A percentile compares a stretch with the other conserved stretches of the same genome.
These are phyloP conservation scores for Hygrophila difformis DNA, from an alignment of 257 asterid genomes.

Conservation along the genomic window DNA sequence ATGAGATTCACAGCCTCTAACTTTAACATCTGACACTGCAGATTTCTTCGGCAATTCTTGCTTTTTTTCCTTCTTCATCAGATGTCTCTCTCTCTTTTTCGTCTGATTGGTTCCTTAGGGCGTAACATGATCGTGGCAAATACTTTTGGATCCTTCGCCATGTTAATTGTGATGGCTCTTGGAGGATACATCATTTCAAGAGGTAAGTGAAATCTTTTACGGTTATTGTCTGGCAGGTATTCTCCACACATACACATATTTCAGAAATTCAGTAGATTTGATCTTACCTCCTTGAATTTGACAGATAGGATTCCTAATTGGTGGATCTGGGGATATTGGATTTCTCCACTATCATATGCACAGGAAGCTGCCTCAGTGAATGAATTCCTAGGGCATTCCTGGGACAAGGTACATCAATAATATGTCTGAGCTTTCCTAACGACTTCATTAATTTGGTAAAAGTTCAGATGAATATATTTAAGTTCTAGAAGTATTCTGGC, in stretches of 20 bases:
- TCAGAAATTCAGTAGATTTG: conserved; percentile 1
- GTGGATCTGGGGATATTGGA: conserved; percentile 99
- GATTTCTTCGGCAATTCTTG: conserved; percentile 72
- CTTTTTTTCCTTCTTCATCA: conserved; percentile 85
- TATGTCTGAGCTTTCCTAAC: background rate
- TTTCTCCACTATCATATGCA: conserved; percentile 90
- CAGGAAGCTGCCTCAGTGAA: conserved; percentile 89
- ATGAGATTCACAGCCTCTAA: conserved; percentile 8
- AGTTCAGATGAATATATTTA: too few relatives aligned
- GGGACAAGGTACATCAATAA: conserved; percentile 59
- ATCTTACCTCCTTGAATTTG: conserved; percentile 14
- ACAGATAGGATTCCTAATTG: conserved; percentile 86
- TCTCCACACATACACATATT: conserved; percentile 1
- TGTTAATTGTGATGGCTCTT: conserved; percentile 88
- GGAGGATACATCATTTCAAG: conserved; percentile 95
- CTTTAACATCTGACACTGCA: conserved; percentile 31
- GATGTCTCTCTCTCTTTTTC: conserved; percentile 82
- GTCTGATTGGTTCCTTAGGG: conserved; percentile 89
- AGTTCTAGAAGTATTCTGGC: too few relatives aligned
- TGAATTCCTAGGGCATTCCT: conserved; percentile 87
- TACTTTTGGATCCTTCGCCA: conserved; percentile 94
- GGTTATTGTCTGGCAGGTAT: conserved; percentile 3
- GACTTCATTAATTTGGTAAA: background rate
- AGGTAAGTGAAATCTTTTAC: conserved; percentile 36
- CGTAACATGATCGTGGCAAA: conserved; percentile 94